phyloP scores from a whole-genome alignment of 2,329 filamentous ascomycete genomes.

The Hymenoscyphus fructigenus region DNA sequence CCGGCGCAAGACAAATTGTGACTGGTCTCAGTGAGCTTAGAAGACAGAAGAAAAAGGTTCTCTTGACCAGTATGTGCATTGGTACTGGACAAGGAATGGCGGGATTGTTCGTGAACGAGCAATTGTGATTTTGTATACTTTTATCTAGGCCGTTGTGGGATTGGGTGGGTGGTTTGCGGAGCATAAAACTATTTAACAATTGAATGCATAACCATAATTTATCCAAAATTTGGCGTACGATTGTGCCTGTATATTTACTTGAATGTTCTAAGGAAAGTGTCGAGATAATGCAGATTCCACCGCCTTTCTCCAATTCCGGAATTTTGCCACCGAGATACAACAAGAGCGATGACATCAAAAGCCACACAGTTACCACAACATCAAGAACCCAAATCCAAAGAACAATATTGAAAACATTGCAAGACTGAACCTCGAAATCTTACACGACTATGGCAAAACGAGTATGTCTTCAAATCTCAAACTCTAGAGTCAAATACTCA shows the following conservation, averaged over 20 bases:
- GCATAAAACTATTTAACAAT: neutral
- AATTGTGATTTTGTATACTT: slow-evolving; percentile 31
- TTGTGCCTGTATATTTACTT: too few species aligned
- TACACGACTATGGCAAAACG: neutral
- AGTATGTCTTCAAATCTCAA: neutral
- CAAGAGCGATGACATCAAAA: neutral
- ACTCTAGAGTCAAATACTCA: slow-evolving; percentile 37
- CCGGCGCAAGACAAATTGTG: slow-evolving; percentile 78
- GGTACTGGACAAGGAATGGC: slow-evolving; percentile 70
- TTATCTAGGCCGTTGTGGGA: neutral
- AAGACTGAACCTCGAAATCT: neutral
- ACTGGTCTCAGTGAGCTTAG: slow-evolving; percentile 85
- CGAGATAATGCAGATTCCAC: too few species aligned
- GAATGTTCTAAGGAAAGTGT: too few species aligned
- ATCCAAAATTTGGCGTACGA: too few species aligned
- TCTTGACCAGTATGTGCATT: slow-evolving; percentile 89
- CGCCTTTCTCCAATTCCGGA: neutral
- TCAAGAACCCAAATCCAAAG: too few species aligned
- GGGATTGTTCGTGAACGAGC: slow-evolving; percentile 63
- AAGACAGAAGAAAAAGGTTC: slow-evolving; percentile 82
- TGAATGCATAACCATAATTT: neutral
- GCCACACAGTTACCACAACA: neutral
- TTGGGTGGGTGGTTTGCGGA: neutral
- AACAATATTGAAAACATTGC: too few species aligned
- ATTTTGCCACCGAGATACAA: neutral